Conservation (phyloP, 306 rosid genomes). For the Pterocarpus macrocarpus region DNA sequence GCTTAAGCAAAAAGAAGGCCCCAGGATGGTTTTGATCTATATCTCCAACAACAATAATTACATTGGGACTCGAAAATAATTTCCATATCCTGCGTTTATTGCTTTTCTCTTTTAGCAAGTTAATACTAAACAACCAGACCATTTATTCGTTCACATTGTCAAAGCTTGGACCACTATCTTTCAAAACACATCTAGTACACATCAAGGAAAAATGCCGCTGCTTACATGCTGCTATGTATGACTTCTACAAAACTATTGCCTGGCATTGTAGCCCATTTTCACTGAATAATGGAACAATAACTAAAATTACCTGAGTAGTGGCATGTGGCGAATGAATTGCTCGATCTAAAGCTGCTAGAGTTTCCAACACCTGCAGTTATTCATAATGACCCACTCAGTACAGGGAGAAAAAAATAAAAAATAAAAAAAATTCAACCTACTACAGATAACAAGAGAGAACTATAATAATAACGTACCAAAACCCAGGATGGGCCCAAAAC, state of each 20-base stretch:
- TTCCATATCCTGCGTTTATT: constrained; percentile 15
- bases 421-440: not conserved
- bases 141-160: constrained; percentile 16
- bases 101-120: constrained; percentile 30
- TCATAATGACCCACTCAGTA: constrained; percentile 34
- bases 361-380: constrained; percentile 85
- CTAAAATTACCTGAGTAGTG: constrained; percentile 81
- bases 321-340: constrained; percentile 98
- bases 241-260: constrained; percentile 33
- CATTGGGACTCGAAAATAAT: not conserved
- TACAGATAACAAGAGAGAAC: constrained; percentile 27
- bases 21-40: not conserved
- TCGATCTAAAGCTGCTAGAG: constrained; percentile 95
- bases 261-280: constrained; percentile 24
- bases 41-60: not conserved
- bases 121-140: constrained; percentile 28
- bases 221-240: constrained; percentile 23
- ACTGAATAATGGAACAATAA: not conserved
- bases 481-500: constrained; percentile 99
- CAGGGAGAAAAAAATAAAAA: not conserved
- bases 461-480: constrained; percentile 69
- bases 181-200: constrained; percentile 22
- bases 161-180: not conserved
- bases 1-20: not conserved
- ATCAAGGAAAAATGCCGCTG: constrained; percentile 4